Evolutionary conservation across 2,329 filamentous ascomycete genomes (phyloP).

Genomic region (Ophiocordyceps unilateralis): DNA sequence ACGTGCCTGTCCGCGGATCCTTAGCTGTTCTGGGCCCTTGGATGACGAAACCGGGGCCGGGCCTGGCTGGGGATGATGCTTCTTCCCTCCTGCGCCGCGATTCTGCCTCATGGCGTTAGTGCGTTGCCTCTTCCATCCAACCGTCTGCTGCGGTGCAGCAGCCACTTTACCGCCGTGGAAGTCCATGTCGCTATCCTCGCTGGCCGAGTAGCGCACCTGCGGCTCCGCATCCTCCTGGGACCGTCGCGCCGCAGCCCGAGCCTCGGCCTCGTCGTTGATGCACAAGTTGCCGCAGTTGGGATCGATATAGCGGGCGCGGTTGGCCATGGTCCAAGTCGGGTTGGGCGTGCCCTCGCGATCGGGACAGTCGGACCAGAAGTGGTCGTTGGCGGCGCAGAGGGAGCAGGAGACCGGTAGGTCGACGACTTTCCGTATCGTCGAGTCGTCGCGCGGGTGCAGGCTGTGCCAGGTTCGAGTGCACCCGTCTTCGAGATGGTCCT

Average conservation of each 20-base stretch:
- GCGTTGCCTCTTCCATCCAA: too few relatives aligned
- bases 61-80: too few relatives aligned
- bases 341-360: conserved; percentile 10
- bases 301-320: conserved; percentile 32
- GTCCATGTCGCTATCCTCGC: conserved; percentile 26
- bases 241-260: too few relatives aligned
- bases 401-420: conserved; percentile 36
- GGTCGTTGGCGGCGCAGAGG: conserved; percentile 32
- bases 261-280: conserved; percentile 20
- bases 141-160: too few relatives aligned
- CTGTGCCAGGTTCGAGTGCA: conserved; percentile 46
- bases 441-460: conserved; percentile 23
- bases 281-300: conserved; percentile 19
- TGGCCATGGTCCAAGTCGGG: conserved; percentile 34
- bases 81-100: too few relatives aligned
- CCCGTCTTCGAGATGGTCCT: conserved; percentile 37
- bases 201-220: conserved; percentile 27
- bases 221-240: conserved; percentile 16
- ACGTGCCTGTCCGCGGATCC: too few relatives aligned
- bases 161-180: conserved; percentile 21
- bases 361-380: conserved; percentile 40
- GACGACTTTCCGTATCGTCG: conserved; percentile 27
- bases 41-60: too few relatives aligned
- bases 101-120: too few relatives aligned
- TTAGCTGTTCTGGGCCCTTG: too few relatives aligned